Evolutionary conservation across 176 grass and related monocot species (phyloP), one percentile per base, ranked within the genome.

Genomic region (Thinopyrum elongatum): DNA sequence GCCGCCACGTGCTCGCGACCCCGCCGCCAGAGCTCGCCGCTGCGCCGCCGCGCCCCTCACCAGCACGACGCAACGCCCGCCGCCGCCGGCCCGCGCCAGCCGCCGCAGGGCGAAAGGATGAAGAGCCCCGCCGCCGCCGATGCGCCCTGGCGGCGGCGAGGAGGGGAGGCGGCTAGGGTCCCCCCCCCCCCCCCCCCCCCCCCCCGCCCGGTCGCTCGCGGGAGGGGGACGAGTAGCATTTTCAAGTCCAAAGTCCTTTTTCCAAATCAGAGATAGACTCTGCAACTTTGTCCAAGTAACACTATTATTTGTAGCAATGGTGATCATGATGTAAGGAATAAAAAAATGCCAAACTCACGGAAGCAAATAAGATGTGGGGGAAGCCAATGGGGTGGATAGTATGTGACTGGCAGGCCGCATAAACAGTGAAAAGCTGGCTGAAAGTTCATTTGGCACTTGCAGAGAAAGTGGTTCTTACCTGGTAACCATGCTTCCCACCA

Each of bases 401-500:
- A 14, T 79, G 11, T 81, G 6, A 33, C 39, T 29, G 19, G 3
- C 39, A 10, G 8, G 17, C 21, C 8, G 16, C 19, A 80, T 23
- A 42, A 89, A 89, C 77, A 80, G 17, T 75, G 68, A 34, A 7
- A 44, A 85, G 34, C 26, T 26, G 21, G 26, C 0, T 41, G 33
- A 31, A 11, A 85, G 31, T 51, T 61, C 46, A 76, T 76, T 17
- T 78, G 21, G 21, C 5, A 58, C 9, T 28, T 74, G 57, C 3
- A 63, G 14, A 79, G 9, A 77, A 76, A 67, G 62, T 30, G 53
- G 6, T 33, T 39, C 14, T 74, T 93, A 95, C 96, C 89, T 83
- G 86, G 82, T 95, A 98, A 13, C 96, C 96, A 90, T 98, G 96
- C 73, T 90, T 95, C 61, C 96, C 93, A 47, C 84, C 85, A 73